phyloP scores from a whole-genome alignment of 768 basidiomycete genomes.

The Lactarius deliciosus region DNA sequence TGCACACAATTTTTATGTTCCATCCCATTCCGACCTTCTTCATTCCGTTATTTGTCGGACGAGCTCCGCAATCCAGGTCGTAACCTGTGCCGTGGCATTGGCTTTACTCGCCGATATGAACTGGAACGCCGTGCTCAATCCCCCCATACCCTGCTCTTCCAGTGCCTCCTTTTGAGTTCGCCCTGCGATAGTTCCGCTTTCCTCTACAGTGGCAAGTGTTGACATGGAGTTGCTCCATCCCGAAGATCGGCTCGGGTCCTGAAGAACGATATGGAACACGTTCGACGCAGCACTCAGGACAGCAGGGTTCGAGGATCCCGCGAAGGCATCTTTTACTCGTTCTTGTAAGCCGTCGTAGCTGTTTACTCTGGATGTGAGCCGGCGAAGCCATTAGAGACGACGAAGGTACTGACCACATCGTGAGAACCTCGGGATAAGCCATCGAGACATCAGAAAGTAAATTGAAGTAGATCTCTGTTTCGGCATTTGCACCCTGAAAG shows the following conservation, averaged over 20 bases:
- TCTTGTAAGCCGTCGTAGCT: constrained; percentile 80
- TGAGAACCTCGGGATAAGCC: constrained; percentile 67
- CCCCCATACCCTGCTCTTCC: constrained; percentile 72
- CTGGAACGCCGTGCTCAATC: constrained; percentile 67
- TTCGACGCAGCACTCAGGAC: constrained; percentile 73
- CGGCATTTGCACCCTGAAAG: constrained; percentile 76
- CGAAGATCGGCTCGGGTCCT: constrained; percentile 48
- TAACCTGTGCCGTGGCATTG: constrained; percentile 54
- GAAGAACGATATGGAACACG: constrained; percentile 68
- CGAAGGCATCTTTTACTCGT: constrained; percentile 68
- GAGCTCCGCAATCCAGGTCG: constrained; percentile 72
- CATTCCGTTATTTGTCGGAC: constrained; percentile 52
- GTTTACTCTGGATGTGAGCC: constrained; percentile 9
- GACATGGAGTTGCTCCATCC: constrained; percentile 56
- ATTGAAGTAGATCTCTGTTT: constrained; percentile 77
- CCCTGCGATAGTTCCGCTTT: constrained; percentile 43
- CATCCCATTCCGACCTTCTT: constrained; percentile 27
- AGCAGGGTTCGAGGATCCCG: constrained; percentile 65
- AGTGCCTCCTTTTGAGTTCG: constrained; percentile 57
- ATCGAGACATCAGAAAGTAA: constrained; percentile 70
- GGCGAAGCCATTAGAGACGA: neutral
- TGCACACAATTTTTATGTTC: constrained; percentile 15
- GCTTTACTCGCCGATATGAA: constrained; percentile 53
- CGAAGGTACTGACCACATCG: constrained; percentile 59
- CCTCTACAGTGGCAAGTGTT: constrained; percentile 64